These are phyloP conservation scores for Endocladia muricata DNA, from an alignment of 31 red algal genomes.

Conservation along the genomic window DNA sequence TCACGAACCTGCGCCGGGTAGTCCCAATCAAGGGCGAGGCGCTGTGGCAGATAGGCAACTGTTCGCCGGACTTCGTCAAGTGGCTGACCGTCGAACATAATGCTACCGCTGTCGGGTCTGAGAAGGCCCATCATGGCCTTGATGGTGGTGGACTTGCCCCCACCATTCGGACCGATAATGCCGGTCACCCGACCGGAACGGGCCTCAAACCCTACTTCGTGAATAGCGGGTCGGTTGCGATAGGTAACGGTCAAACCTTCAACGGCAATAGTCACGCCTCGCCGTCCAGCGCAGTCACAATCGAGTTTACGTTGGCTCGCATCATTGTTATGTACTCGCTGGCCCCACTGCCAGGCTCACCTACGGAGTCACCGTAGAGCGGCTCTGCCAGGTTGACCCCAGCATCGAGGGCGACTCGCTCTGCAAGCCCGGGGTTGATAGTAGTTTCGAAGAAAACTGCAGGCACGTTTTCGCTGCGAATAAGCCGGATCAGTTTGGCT, in stretches of 20 bases:
- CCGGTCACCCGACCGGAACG: neutral
- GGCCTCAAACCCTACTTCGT: neutral
- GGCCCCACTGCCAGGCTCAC: neutral
- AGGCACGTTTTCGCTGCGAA: neutral
- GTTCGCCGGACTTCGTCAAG: neutral
- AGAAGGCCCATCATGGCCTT: neutral
- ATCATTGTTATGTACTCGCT: neutral
- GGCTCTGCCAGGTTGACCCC: neutral
- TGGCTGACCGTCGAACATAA: neutral
- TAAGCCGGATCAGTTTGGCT: neutral
- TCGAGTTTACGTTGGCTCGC: neutral
- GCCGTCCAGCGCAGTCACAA: neutral
- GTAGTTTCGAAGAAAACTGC: neutral
- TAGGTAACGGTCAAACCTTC: too few species aligned
- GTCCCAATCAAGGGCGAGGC: neutral
- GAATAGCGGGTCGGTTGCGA: too few species aligned
- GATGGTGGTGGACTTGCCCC: neutral
- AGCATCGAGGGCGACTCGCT: neutral
- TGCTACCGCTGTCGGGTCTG: neutral
- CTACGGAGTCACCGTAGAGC: neutral
- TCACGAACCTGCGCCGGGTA: neutral
- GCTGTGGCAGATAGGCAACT: slow-evolving; percentile 1
- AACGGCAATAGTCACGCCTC: too few species aligned
- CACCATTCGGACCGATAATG: neutral
- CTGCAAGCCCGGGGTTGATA: neutral